Percentiles rank a stretch among this genome's conserved stretches.
These are phyloP conservation scores for Protomyces pachydermus DNA, from an alignment of 1,139 yeast species.

Conservation along the genomic window DNA sequence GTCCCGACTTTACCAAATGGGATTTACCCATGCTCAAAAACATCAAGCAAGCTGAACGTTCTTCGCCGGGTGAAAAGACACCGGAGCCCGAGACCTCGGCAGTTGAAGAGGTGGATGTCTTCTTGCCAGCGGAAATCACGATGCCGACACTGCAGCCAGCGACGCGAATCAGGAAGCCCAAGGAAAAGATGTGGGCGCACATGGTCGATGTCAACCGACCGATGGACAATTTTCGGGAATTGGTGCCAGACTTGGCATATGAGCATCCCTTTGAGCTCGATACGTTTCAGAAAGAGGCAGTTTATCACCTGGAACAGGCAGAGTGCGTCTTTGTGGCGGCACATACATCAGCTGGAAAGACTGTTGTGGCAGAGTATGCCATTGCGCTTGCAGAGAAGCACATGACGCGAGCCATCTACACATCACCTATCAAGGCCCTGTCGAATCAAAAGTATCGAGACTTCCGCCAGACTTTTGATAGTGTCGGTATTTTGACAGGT, in stretches of 20 bases:
- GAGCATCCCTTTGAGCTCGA: slow-evolving; percentile 91
- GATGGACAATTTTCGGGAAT: slow-evolving; percentile 74
- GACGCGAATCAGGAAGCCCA: neutral
- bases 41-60: slow-evolving; percentile 9
- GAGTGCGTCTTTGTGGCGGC: slow-evolving; percentile 98
- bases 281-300: slow-evolving; percentile 94
- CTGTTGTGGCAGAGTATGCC: slow-evolving; percentile 90
- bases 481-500: slow-evolving; percentile 94
- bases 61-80: slow-evolving; percentile 4
- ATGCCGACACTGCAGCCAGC: slow-evolving; percentile 1
- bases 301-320: slow-evolving; percentile 91
- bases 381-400: slow-evolving; percentile 87
- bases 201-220: slow-evolving; percentile 80
- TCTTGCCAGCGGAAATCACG: slow-evolving; percentile 56
- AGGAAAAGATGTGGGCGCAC: slow-evolving; percentile 71
- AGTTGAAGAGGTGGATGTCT: slow-evolving; percentile 56
- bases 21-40: slow-evolving; percentile 14
- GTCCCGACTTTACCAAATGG: slow-evolving; percentile 27
- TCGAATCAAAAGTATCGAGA: slow-evolving; percentile 94
- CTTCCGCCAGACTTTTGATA: slow-evolving; percentile 76
- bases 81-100: slow-evolving; percentile 19
- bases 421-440: slow-evolving; percentile 88
- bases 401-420: slow-evolving; percentile 86
- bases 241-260: slow-evolving; percentile 90
- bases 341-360: slow-evolving; percentile 91